A percentile compares a stretch with the other conserved stretches of the same genome.
Evolutionary conservation across 2,329 filamentous ascomycete species (phyloP).

Genomic region (Drechslerella coelobrocha): DNA sequence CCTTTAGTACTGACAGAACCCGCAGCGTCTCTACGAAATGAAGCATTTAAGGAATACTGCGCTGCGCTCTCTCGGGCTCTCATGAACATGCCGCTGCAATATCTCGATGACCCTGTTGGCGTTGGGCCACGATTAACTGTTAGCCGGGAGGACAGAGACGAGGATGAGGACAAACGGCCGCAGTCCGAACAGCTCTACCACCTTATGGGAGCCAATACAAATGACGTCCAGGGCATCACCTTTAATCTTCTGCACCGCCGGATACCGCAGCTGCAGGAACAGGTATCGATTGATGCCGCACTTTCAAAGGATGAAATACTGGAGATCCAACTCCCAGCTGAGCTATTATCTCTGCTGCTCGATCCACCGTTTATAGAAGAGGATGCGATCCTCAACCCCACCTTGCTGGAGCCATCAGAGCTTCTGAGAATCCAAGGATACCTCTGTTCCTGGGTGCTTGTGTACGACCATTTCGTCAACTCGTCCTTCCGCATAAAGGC

Average conservation of each 20-base stretch:
- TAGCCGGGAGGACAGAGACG: slow-evolving; percentile 42
- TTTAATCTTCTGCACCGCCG: slow-evolving; percentile 80
- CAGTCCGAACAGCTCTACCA: slow-evolving; percentile 63
- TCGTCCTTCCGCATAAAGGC: slow-evolving; percentile 82
- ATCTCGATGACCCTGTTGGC: slow-evolving; percentile 70
- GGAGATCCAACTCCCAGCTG: slow-evolving; percentile 77
- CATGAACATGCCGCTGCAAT: slow-evolving; percentile 69
- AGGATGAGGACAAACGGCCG: slow-evolving; percentile 34
- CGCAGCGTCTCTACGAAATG: slow-evolving; percentile 64
- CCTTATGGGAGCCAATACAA: slow-evolving; percentile 76
- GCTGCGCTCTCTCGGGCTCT: slow-evolving; percentile 66
- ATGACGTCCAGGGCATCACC: slow-evolving; percentile 77
- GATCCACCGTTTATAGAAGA: slow-evolving; percentile 69
- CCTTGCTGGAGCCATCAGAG: slow-evolving; percentile 69
- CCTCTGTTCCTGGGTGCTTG: slow-evolving; percentile 83
- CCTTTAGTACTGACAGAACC: slow-evolving; percentile 58
- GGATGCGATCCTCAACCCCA: slow-evolving; percentile 64
- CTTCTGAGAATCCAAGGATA: slow-evolving; percentile 77
- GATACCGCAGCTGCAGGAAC: slow-evolving; percentile 79
- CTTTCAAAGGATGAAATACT: slow-evolving; percentile 59
- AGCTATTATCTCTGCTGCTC: slow-evolving; percentile 81
- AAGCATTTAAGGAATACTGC: slow-evolving; percentile 71
- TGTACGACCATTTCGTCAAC: slow-evolving; percentile 82
- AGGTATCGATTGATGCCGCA: slow-evolving; percentile 78
- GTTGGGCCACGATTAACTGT: slow-evolving; percentile 34